Base-by-base conservation (phyloP, 1,284 basidiomycete genomes). In the Heliocybe sulcata region DNA sequence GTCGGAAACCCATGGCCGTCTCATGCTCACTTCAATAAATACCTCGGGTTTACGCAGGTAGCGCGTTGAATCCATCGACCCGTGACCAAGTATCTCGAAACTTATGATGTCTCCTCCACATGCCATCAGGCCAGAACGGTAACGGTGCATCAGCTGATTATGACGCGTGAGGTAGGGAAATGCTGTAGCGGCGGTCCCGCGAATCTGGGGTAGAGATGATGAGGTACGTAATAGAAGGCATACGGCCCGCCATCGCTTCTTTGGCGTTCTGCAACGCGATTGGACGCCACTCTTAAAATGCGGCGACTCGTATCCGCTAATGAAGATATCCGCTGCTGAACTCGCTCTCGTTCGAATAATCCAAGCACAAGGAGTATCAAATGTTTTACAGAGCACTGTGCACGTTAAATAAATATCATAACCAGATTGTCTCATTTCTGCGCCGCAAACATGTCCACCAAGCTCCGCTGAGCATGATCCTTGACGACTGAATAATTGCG, bases 401-500 rank as follows among this genome's bases (percentile, higher is more conserved):
- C n/a, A n/a, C n/a, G n/a, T n/a, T n/a, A n/a, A n/a, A n/a, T n/a
- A n/a, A n/a, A n/a, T 31, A 31, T 31, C 29, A 31, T 31, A 12
- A 31, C n/a, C n/a, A n/a, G n/a, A n/a, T n/a, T n/a, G n/a, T n/a
- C n/a, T 31, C 29, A 31, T 16, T 42, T 42, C 38, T 42, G 38
- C 8, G 6, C 8, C n/a, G 47, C 59, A 50, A 67, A 60, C 64
- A 69, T 67, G 29, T 62, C 61, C 26, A 59, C 55, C 23, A 67
- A 52, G 50, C 57, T 65, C 23, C 38, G 67, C n/a, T 68, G 68
- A 23, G 65, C 68, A 20, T 55, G 59, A 57, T 70, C 63, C 58
- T 68, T 75, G 54, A 81, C 64, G 23, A 82, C 70, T 8, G 72
- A 59, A 61, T 88, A 90, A 16, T 68, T 66, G 55, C 76, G 69